phyloP scores from a whole-genome alignment of 225 moss, liverwort and hornwort species.

The Pleurozium schreberi region DNA sequence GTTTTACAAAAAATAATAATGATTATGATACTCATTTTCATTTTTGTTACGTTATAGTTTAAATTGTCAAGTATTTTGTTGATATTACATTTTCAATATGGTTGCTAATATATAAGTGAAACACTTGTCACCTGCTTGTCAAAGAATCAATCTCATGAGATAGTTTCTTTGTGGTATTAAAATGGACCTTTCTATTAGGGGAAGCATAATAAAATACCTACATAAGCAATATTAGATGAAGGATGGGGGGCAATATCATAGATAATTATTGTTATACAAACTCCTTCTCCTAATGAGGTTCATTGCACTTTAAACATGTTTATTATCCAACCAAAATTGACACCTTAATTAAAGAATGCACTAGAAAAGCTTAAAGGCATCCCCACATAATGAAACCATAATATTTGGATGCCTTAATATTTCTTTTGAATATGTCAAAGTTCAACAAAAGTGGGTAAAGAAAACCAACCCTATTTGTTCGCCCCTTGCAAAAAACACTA shows the following conservation, averaged over 20 bases:
- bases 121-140: neutral
- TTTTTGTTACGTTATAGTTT: neutral
- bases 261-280: neutral
- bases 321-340: neutral
- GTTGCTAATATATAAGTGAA: neutral
- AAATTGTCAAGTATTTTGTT: neutral
- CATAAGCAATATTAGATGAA: fast-evolving
- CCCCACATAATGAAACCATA: neutral
- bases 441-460: neutral
- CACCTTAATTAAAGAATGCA: fast-evolving
- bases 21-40: neutral
- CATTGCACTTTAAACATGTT: neutral
- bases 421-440: neutral
- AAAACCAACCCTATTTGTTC: neutral
- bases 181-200: neutral
- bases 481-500: fast-evolving
- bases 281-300: neutral
- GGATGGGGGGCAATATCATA: neutral
- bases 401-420: neutral
- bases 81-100: neutral
- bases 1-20: too few relatives aligned
- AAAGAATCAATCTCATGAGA: neutral
- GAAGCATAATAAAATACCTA: neutral
- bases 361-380: neutral
- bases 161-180: too few relatives aligned